These are phyloP conservation scores for Cladosporium phlei DNA, from an alignment of 2,329 filamentous ascomycete genomes.

Conservation along the genomic window DNA sequence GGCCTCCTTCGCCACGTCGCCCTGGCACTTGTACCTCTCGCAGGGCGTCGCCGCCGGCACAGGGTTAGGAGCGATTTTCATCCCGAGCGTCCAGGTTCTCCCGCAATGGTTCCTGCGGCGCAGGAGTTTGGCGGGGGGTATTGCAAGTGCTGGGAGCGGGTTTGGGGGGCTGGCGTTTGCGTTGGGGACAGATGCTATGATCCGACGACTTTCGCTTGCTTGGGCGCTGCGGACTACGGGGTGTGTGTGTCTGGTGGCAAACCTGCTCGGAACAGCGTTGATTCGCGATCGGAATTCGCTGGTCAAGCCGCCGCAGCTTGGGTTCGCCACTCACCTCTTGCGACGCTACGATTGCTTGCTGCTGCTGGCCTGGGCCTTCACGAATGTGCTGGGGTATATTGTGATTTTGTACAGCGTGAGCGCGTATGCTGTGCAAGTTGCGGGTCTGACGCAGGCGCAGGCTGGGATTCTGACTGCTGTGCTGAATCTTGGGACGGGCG, in stretches of 20 bases:
- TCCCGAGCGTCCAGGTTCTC: conserved; percentile 35
- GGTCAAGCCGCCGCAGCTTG: conserved; percentile 32
- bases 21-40: conserved; percentile 38
- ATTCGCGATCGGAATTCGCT: conserved; percentile 29
- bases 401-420: conserved; percentile 45
- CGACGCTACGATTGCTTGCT: conserved; percentile 31
- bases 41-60: conserved; percentile 40
- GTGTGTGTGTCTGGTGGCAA: conserved; percentile 29
- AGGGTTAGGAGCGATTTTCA: conserved; percentile 39
- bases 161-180: conserved; percentile 38
- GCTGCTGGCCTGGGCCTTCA: conserved; percentile 40
- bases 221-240: conserved; percentile 42
- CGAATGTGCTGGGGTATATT: conserved; percentile 47
- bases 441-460: conserved; percentile 35
- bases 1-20: conserved; percentile 31
- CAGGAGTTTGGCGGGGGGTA: conserved; percentile 39
- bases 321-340: conserved; percentile 34
- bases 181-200: conserved; percentile 35
- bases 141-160: conserved; percentile 38
- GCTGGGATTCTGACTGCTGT: conserved; percentile 40
- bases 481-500: conserved; percentile 45
- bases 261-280: conserved; percentile 27
- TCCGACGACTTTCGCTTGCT: conserved; percentile 30
- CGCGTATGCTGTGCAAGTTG: conserved; percentile 42
- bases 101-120: conserved; percentile 41